Evolutionary conservation across 306 rosid genomes (phyloP), one percentile per base, ranked within the genome.

Genomic region (Glycine tomentella): DNA sequence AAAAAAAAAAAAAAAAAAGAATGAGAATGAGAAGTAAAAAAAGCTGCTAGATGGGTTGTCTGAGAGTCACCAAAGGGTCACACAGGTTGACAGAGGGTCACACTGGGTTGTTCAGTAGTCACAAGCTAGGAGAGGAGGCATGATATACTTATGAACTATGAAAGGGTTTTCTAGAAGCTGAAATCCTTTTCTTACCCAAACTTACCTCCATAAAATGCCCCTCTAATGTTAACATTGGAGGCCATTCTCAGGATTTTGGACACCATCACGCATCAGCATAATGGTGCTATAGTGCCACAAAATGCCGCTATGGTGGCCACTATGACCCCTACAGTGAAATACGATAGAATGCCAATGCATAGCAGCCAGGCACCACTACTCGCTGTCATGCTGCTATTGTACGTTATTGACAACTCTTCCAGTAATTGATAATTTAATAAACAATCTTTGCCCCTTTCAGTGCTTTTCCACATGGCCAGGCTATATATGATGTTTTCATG

Each of bases 401-500:
- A 4, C 4, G 1, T 3, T 55, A 13, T 53, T 53, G 25, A 53
- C 25, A 53, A 15, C 20, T 7, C 59, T 6, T 20, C 31, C 3
- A 4, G 48, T 17, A 45, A 46, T 69, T 79, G 45, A 16, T 74
- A 75, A 49, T 69, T 40, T 16, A 63, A 51, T 25, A 8, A 5
- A 40, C 57, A 38, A 25, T 50, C 10, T 48, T 20, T 56, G 6
- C 7, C 36, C 33, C 40, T 2, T 58, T 77, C 72, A 7, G 10
- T 58, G 16, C 9, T 55, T 58, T 76, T 50, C 51, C 61, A 20
- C 8, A 4, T 58, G 53, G 20, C 50, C 72, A 34, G 9, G 71
- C 67, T 56, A 68, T 14, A 38, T 58, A 58, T 16, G 42, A 61
- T 17, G 45, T 15, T 77, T 77, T 61, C 11, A 52, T 57, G 15